Conservation (phyloP, 2,329 filamentous ascomycete genomes). For the Chaetomium olivaceum region DNA sequence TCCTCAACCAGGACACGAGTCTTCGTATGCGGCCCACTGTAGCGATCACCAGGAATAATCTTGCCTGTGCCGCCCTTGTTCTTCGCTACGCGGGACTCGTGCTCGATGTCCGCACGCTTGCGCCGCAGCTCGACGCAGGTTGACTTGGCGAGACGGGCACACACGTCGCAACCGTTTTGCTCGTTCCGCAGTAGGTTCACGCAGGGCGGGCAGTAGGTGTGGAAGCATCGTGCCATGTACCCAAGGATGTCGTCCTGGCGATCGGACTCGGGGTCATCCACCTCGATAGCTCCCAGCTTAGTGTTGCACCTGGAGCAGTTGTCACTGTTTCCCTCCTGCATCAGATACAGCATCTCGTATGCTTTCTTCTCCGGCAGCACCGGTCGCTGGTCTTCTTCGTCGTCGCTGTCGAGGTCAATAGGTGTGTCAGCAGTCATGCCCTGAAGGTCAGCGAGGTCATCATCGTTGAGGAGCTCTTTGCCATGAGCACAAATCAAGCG, state of each 20-base stretch:
- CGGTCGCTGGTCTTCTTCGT: constrained; percentile 61
- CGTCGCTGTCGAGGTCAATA: constrained; percentile 84
- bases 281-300: constrained; percentile 59
- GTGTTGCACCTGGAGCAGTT: constrained; percentile 69
- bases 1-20: constrained; percentile 79
- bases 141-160: constrained; percentile 43
- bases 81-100: constrained; percentile 53
- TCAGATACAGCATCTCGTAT: constrained; percentile 81
- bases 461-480: constrained; percentile 81
- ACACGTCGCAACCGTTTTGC: constrained; percentile 26
- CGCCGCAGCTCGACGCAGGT: constrained; percentile 69
- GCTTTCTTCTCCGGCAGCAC: constrained; percentile 69
- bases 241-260: constrained; percentile 67
- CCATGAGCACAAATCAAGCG: constrained; percentile 92
- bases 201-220: constrained; percentile 78
- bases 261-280: constrained; percentile 59
- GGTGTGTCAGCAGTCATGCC: constrained; percentile 82
- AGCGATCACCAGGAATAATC: constrained; percentile 62
- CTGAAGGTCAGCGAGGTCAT: constrained; percentile 77
- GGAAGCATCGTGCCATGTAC: constrained; percentile 83
- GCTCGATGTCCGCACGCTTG: constrained; percentile 57
- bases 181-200: constrained; percentile 60
- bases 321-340: constrained; percentile 79
- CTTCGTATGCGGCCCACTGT: constrained; percentile 88
- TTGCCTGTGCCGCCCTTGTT: constrained; percentile 56